phyloP scores from a whole-genome alignment of 2,329 filamentous ascomycete genomes.

The Trichoderma atrobrunneum region DNA sequence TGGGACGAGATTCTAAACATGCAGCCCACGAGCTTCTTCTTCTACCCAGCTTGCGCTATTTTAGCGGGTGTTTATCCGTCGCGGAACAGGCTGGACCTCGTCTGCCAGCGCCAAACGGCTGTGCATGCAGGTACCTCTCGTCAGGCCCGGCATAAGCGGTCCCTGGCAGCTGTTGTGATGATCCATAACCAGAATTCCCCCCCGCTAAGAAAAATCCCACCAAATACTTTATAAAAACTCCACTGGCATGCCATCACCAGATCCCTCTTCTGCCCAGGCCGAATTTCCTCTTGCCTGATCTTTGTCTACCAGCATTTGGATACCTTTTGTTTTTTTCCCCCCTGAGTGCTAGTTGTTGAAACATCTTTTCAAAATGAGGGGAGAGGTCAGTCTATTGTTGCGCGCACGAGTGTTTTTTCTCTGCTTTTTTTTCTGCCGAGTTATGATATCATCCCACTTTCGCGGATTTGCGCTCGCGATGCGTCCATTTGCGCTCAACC shows the following conservation, averaged over 20 bases:
- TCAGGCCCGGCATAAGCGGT: background rate
- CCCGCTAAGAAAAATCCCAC: constrained; percentile 10
- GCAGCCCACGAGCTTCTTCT: background rate
- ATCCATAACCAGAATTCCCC: background rate
- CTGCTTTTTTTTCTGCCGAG: background rate
- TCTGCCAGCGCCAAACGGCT: background rate
- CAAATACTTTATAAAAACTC: constrained; percentile 7
- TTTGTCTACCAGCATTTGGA: constrained; percentile 18
- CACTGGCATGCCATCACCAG: constrained; percentile 36
- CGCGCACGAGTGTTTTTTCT: background rate
- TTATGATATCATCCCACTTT: constrained; percentile 7
- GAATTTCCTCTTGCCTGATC: constrained; percentile 28
- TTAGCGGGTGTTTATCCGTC: constrained; percentile 1
- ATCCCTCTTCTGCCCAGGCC: constrained; percentile 22
- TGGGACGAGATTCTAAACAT: background rate
- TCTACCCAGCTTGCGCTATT: constrained; percentile 3
- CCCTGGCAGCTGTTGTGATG: constrained; percentile 2
- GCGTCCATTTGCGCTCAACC: background rate
- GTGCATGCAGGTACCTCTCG: constrained; percentile 11
- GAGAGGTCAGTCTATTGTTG: constrained; percentile 47
- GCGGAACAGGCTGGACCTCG: background rate
- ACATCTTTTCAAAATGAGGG: constrained; percentile 47
- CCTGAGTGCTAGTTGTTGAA: background rate
- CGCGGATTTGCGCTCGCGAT: background rate
- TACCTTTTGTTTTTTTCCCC: background rate